Evolutionary conservation across 1,284 basidiomycete species (phyloP).

Genomic region (Ganoderma meredithae): DNA sequence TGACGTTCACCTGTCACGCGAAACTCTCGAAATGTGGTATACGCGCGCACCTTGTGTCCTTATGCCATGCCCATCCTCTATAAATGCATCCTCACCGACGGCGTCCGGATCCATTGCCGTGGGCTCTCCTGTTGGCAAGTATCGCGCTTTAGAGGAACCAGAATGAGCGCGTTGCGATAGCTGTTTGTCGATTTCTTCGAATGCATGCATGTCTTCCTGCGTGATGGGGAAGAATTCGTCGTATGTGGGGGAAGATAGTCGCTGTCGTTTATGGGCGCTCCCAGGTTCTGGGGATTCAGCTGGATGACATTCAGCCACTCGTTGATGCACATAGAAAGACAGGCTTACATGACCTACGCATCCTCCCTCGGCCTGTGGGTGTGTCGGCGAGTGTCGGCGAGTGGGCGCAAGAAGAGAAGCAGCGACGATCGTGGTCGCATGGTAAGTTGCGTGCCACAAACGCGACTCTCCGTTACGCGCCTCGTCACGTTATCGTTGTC

Average conservation of each 20-base stretch:
- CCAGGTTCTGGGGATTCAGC: constrained; percentile 31
- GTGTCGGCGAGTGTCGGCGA: neutral
- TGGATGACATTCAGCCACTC: neutral
- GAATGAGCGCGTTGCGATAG: constrained; percentile 48
- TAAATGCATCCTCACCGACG: neutral
- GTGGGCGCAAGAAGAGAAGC: neutral
- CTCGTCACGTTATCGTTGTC: constrained; percentile 22
- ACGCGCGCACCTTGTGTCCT: constrained; percentile 25
- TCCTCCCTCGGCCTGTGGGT: neutral
- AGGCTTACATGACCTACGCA: constrained; percentile 20
- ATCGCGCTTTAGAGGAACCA: constrained; percentile 11
- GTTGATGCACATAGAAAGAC: neutral
- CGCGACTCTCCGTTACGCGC: constrained; percentile 17
- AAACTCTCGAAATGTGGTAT: neutral
- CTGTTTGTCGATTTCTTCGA: constrained; percentile 60
- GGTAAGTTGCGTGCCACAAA: constrained; percentile 14
- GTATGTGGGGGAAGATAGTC: constrained; percentile 75
- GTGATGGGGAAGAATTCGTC: constrained; percentile 64
- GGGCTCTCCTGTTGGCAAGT: constrained; percentile 16
- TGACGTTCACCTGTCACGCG: constrained; percentile 6
- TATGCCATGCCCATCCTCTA: neutral
- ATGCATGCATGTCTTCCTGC: constrained; percentile 61
- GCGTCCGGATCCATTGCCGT: neutral
- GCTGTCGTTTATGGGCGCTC: constrained; percentile 52
- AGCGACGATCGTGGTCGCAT: constrained; percentile 15